Conservation (phyloP, 2,329 filamentous ascomycete species). For the Magnaporthiopsis incrustans region DNA sequence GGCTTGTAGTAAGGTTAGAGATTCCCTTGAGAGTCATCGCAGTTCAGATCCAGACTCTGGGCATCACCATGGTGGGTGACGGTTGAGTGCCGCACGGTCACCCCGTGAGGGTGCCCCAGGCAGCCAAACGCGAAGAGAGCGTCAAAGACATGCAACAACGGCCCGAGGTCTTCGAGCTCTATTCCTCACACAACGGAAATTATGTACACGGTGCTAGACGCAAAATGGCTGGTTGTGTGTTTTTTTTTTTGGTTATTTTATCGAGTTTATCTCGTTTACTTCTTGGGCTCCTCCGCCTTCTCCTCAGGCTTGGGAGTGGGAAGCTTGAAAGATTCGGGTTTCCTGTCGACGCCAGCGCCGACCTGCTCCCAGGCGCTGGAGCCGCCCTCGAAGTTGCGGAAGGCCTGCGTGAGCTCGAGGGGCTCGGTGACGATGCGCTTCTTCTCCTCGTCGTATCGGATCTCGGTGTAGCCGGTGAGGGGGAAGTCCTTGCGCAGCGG, state of each 20-base stretch:
- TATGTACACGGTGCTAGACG: conserved; percentile 22
- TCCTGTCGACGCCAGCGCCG: conserved; percentile 64
- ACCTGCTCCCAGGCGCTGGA: conserved; percentile 62
- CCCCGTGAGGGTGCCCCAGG: neutral
- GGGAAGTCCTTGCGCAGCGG: conserved; percentile 97
- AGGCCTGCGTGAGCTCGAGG: conserved; percentile 93
- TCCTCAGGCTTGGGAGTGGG: conserved; percentile 93
- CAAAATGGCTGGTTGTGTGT: neutral
- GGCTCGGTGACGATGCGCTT: conserved; percentile 98
- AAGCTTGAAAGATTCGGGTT: conserved; percentile 83
- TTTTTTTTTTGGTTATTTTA: neutral
- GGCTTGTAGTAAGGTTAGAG: neutral
- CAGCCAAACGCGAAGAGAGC: neutral
- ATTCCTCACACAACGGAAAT: conserved; percentile 9
- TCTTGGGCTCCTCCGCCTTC: conserved; percentile 86
- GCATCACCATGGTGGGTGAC: conserved; percentile 9
- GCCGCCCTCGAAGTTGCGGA: conserved; percentile 95
- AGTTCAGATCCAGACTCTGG: conserved; percentile 11
- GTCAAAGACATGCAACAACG: neutral
- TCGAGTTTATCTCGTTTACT: conserved; percentile 45
- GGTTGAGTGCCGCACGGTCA: neutral
- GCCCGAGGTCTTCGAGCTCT: neutral
- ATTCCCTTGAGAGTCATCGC: neutral
- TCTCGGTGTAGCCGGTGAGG: conserved; percentile 94
- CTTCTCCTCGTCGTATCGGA: conserved; percentile 96